phyloP scores from a whole-genome alignment of 306 rosid genomes.

The Carpinus viminea region DNA sequence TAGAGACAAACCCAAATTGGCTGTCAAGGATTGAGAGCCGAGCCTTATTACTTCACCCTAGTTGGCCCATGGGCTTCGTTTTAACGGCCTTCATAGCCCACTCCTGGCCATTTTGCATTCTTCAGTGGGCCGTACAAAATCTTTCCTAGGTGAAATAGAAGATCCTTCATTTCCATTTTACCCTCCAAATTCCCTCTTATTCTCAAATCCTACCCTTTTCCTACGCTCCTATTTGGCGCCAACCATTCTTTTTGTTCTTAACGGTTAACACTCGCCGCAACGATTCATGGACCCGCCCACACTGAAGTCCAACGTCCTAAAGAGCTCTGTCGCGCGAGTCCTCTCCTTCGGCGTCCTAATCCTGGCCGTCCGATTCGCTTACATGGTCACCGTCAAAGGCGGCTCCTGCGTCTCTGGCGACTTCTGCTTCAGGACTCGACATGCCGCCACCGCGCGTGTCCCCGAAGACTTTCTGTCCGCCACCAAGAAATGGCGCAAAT shows the following conservation, averaged over 20 bases:
- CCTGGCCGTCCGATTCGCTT: slow-evolving; percentile 45
- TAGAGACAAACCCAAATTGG: no score
- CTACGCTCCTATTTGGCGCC: not conserved
- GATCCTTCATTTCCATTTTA: slow-evolving; percentile 12
- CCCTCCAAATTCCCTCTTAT: slow-evolving; percentile 25
- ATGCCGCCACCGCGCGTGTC: not conserved
- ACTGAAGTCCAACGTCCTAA: slow-evolving; percentile 23
- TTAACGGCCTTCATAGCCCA: not conserved
- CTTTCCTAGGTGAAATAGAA: no score
- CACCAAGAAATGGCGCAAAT: slow-evolving; percentile 38
- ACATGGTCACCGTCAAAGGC: slow-evolving; percentile 43
- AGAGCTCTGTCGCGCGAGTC: slow-evolving; percentile 34
- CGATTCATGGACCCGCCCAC: slow-evolving; percentile 38
- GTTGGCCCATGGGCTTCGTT: not conserved
- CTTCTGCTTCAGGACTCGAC: slow-evolving; percentile 35
- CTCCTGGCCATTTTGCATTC: no score
- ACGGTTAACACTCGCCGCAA: not conserved
- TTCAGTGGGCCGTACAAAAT: no score
- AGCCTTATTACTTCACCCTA: not conserved
- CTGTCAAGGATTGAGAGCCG: no score
- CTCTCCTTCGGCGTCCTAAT: slow-evolving; percentile 47
- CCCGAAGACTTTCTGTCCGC: slow-evolving; percentile 4
- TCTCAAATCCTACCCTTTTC: not conserved
- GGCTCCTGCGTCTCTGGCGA: slow-evolving; percentile 39
- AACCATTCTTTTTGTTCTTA: slow-evolving; percentile 4